These are phyloP conservation scores for Pyricularia sp. DNA, from an alignment of 2,329 filamentous ascomycete species.

Conservation along the genomic window DNA sequence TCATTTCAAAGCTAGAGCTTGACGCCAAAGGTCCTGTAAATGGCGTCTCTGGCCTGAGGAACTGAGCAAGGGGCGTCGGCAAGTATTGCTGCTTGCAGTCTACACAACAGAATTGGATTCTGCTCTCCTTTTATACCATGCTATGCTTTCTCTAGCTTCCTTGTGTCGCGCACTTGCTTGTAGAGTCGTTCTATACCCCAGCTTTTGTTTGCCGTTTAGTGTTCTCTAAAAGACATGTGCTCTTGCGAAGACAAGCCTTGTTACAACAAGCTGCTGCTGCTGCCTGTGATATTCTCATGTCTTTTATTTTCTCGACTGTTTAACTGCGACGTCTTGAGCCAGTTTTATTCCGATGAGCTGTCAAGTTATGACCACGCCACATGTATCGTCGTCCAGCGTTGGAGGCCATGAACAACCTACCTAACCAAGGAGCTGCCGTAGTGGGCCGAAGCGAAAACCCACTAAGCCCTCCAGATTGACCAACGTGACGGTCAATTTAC, in stretches of 20 bases:
- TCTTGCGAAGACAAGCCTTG: neutral
- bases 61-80: neutral
- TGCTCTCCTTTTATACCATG: neutral
- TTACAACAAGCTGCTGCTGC: neutral
- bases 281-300: neutral
- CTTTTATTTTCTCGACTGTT: neutral
- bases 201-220: neutral
- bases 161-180: neutral
- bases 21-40: constrained; percentile 30
- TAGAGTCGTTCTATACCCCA: neutral
- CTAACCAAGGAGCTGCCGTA: no score
- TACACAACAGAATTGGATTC: neutral
- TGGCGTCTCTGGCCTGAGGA: constrained; percentile 24
- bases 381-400: neutral
- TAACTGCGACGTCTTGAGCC: neutral
- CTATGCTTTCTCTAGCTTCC: neutral
- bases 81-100: neutral
- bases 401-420: neutral
- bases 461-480: neutral
- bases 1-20: constrained; percentile 67
- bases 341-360: neutral
- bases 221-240: neutral
- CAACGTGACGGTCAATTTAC: neutral
- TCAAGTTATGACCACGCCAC: neutral
- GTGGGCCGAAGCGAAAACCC: neutral